A percentile compares a stretch with the other conserved stretches of the same genome.
These are phyloP conservation scores for Boletus rufocinnamomeus DNA, from an alignment of 768 basidiomycete species.

Conservation along the genomic window DNA sequence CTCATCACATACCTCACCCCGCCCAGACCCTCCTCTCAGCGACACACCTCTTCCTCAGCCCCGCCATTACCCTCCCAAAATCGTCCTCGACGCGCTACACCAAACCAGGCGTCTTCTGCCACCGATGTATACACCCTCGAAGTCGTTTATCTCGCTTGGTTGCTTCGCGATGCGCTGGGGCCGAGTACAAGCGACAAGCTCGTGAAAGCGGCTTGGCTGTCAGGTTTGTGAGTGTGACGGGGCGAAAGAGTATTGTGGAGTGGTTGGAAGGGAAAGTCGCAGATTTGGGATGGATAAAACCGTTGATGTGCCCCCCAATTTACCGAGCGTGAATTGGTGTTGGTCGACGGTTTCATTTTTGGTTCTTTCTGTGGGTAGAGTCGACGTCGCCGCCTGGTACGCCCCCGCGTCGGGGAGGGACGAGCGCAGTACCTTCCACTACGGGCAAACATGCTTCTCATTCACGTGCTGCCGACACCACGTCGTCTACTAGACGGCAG, in stretches of 20 bases:
- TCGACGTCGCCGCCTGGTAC: constrained; percentile 65
- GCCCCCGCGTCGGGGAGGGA: constrained; percentile 42
- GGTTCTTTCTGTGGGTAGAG: constrained; percentile 30
- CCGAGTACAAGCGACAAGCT: constrained; percentile 88
- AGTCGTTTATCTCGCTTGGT: constrained; percentile 85
- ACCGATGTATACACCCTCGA: constrained; percentile 75
- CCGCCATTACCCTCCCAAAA: constrained; percentile 62
- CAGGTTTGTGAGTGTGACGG: constrained; percentile 83
- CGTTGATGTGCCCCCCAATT: constrained; percentile 7
- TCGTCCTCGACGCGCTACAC: constrained; percentile 76
- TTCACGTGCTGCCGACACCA: constrained; percentile 29
- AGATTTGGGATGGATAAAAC: constrained; percentile 29
- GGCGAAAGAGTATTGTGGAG: constrained; percentile 82
- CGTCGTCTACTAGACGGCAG: constrained; percentile 66
- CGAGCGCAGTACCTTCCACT: constrained; percentile 19
- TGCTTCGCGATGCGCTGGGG: constrained; percentile 68
- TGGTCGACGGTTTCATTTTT: background rate
- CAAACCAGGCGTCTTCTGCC: constrained; percentile 50
- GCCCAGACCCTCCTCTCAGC: constrained; percentile 39
- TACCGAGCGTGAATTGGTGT: background rate
- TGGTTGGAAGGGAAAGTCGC: constrained; percentile 67
- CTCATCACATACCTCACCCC: no score
- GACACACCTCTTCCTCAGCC: constrained; percentile 63
- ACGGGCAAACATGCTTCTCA: constrained; percentile 26
- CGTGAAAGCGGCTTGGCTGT: constrained; percentile 71